phyloP scores from a whole-genome alignment of 805 yeast genomes.

The Vanderwaltozyma tropicalis region DNA sequence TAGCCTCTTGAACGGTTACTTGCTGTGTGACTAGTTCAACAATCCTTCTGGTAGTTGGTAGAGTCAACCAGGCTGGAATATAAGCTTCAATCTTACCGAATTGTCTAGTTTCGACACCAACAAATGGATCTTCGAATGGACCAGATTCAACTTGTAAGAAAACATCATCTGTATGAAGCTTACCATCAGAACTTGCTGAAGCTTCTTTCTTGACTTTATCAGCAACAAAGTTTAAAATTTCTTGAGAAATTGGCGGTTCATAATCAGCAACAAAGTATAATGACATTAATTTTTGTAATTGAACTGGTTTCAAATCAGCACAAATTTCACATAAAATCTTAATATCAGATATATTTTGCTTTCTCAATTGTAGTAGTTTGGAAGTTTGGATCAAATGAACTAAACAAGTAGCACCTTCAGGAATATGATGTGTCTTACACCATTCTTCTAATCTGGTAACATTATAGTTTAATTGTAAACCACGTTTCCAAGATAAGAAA shows the following conservation, averaged over 20 bases:
- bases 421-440: slow-evolving; percentile 90
- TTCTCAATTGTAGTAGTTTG: slow-evolving; percentile 82
- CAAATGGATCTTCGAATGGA: slow-evolving; percentile 75
- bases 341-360: slow-evolving; percentile 80
- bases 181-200: slow-evolving; percentile 35
- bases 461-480: slow-evolving; percentile 90
- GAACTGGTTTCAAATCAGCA: slow-evolving; percentile 88
- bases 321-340: slow-evolving; percentile 90
- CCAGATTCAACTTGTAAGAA: slow-evolving; percentile 63
- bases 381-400: slow-evolving; percentile 88
- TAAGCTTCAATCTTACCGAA: slow-evolving; percentile 79
- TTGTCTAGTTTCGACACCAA: slow-evolving; percentile 62
- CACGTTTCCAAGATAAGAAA: slow-evolving; percentile 95
- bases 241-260: slow-evolving; percentile 82
- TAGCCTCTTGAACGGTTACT: slow-evolving; percentile 40
- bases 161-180: slow-evolving; percentile 38
- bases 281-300: slow-evolving; percentile 82
- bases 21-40: slow-evolving; percentile 81
- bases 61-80: slow-evolving; percentile 87
- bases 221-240: slow-evolving; percentile 71
- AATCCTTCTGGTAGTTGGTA: slow-evolving; percentile 80
- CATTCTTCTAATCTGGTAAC: slow-evolving; percentile 95
- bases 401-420: slow-evolving; percentile 75
- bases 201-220: slow-evolving; percentile 51
- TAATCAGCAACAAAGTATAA: slow-evolving; percentile 90